Evolutionary conservation across 2,329 filamentous ascomycete species (phyloP).

Genomic region (Xylaria polymorpha): DNA sequence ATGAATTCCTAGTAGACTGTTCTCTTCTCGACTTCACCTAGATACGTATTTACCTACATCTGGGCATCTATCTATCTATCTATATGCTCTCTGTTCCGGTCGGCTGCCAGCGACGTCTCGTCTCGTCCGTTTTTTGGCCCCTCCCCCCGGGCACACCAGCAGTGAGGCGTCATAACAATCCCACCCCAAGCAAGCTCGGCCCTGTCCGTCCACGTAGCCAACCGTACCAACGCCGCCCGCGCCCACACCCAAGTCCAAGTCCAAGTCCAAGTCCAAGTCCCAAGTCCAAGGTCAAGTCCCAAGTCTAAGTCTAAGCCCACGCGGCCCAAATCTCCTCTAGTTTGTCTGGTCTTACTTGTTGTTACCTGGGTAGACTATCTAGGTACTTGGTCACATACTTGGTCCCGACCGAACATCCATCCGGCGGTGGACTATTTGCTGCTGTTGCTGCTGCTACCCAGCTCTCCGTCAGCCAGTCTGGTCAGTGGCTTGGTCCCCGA

Average conservation of each 20-base stretch:
- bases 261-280: conserved; percentile 10
- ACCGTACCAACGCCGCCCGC: not conserved
- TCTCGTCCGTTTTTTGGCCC: conserved; percentile 34
- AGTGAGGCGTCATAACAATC: conserved; percentile 32
- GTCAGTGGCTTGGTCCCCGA: conserved; percentile 30
- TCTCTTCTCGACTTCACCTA: conserved; percentile 32
- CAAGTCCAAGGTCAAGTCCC: conserved; percentile 1
- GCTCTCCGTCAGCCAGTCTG: conserved; percentile 14
- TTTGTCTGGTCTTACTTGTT: not conserved
- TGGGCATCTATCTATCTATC: conserved; percentile 10
- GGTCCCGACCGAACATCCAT: conserved; percentile 34
- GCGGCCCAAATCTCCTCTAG: not conserved
- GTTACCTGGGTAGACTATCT: not conserved
- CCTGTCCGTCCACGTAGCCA: conserved; percentile 42
- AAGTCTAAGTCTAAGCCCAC: not conserved
- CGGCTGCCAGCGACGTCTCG: conserved; percentile 31
- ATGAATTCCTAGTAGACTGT: conserved; percentile 43
- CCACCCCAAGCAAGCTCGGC: conserved; percentile 28
- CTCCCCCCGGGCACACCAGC: conserved; percentile 14
- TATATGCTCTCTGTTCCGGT: conserved; percentile 36
- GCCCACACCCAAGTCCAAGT: not conserved
- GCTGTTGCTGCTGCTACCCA: conserved; percentile 32
- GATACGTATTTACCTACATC: conserved; percentile 22
- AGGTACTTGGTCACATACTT: conserved; percentile 29
- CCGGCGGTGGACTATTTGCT: conserved; percentile 39